A percentile compares a stretch with the other conserved stretches of the same genome.
Conservation (phyloP, 257 asterid genomes). For the Solanum neorickii region DNA sequence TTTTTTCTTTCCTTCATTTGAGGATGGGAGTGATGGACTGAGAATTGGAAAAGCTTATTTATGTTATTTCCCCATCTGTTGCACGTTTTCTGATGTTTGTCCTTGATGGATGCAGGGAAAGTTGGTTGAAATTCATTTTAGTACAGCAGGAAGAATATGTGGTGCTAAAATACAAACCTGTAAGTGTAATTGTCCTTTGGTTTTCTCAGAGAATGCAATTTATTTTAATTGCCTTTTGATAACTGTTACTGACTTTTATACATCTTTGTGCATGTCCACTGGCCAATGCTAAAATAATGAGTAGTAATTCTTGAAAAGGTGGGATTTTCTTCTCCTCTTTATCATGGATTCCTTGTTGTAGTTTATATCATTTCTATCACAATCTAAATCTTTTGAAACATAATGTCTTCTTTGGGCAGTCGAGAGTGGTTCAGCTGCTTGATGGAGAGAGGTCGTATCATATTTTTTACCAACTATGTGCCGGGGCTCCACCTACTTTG, state of each 20-base stretch:
- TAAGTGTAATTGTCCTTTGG: slow-evolving; percentile 26
- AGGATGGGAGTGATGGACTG: neutral
- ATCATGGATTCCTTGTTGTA: slow-evolving; percentile 2
- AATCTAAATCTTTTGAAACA: neutral
- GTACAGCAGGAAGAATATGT: slow-evolving; percentile 52
- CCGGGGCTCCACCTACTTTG: slow-evolving; percentile 76
- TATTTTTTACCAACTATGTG: slow-evolving; percentile 90
- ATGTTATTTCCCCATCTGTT: slow-evolving; percentile 1
- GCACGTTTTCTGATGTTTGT: slow-evolving; percentile 2
- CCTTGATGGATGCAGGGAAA: slow-evolving; percentile 55
- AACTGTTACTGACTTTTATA: slow-evolving; percentile 17
- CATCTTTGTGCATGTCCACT: slow-evolving; percentile 20
- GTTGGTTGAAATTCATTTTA: slow-evolving; percentile 68
- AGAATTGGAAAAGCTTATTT: neutral
- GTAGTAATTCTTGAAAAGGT: slow-evolving; percentile 96
- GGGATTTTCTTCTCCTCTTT: slow-evolving; percentile 8
- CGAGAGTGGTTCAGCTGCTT: slow-evolving; percentile 75
- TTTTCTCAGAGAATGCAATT: neutral
- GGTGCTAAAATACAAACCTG: slow-evolving; percentile 84
- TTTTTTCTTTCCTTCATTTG: neutral
- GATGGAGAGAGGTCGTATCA: slow-evolving; percentile 83
- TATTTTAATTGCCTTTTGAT: neutral
- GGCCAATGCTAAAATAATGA: slow-evolving; percentile 16
- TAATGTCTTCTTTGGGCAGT: slow-evolving; percentile 43
- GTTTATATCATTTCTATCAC: neutral